phyloP scores from a whole-genome alignment of 1,284 basidiomycete genomes.

The Pascua guehoae region DNA sequence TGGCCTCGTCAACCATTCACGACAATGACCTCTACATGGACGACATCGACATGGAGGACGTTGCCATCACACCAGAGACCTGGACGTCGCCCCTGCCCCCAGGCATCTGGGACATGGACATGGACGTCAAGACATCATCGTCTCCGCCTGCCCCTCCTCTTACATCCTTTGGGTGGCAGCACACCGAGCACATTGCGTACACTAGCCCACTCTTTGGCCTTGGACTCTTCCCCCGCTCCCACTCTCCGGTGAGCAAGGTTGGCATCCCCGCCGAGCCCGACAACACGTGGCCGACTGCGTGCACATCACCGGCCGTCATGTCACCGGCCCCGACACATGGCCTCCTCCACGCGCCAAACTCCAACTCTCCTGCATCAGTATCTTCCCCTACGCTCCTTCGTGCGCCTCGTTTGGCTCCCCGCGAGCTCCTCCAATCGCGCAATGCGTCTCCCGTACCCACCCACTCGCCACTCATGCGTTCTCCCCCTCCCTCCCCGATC shows the following conservation, averaged over 20 bases:
- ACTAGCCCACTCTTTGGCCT: not conserved
- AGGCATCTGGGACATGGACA: slow-evolving; percentile 13
- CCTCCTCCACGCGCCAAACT: not conserved
- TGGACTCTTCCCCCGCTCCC: not conserved
- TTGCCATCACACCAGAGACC: not conserved
- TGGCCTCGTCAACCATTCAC: too few species aligned
- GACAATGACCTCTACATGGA: too few species aligned
- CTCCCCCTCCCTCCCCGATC: not conserved
- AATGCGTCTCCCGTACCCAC: not conserved
- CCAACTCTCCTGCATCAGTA: too few species aligned
- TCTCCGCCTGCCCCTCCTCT: not conserved
- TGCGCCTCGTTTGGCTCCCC: slow-evolving; percentile 4
- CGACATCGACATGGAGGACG: too few species aligned
- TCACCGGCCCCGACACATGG: too few species aligned
- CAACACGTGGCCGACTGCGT: not conserved
- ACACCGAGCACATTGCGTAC: slow-evolving; percentile 3
- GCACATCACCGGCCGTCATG: too few species aligned
- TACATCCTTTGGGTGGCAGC: not conserved
- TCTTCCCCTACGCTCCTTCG: slow-evolving; percentile 1
- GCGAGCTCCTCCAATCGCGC: slow-evolving; percentile 1
- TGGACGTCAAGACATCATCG: not conserved
- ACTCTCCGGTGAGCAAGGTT: too few species aligned
- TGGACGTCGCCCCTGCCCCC: slow-evolving; percentile 10
- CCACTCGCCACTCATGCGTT: not conserved
- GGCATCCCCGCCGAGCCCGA: not conserved